Evolutionary conservation across 495 filamentous ascomycete genomes (phyloP), one percentile per base, ranked within the genome.

Genomic region (Tuber aestivum): DNA sequence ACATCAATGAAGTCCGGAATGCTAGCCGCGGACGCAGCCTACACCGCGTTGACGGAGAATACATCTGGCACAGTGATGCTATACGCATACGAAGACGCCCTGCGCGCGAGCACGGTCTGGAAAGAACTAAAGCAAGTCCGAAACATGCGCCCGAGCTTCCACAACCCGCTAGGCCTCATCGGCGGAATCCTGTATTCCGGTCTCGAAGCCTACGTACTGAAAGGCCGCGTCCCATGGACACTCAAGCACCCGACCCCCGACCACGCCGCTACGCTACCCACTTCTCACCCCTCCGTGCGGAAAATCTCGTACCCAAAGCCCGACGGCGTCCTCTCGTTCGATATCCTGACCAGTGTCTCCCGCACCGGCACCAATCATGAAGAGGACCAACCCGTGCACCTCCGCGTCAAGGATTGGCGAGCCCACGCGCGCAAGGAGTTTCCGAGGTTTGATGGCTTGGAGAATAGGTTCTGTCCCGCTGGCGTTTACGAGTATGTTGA

Each of bases 381-480:
- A 84, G 95, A 99, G 85, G 95, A 99, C 84, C 94, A 99, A 85
- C 95, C 95, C 0, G 93, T 96, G 70, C 95, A 99, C 83, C 85
- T 99, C 79, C 92, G 95, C 85, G 96, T 99, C 75, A 87, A 90
- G 84, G 94, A 98, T 83, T 97, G 94, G 94, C 93, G 97, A 65
- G 89, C 89, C 84, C 96, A 99, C 84, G 91, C 92, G 12, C 85
- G 90, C 70, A 88, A 89, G 80, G 91, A 92, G 72, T 99, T 89
- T 87, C 95, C 95, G 14, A 86, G 88, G 78, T 99, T 93, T 84
- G 91, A 97, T 86, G 95, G 95, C 1, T 79, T 99, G 1, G 95
- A 99, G 88, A 97, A 95, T 80, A 88, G 96, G n/a, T 99, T 99
- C 87, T 99, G 95, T 82, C 95, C 95, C n/a, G 95, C 95, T 0